These are phyloP conservation scores for Penicillium nucicola DNA, from an alignment of 495 filamentous ascomycete genomes.

Conservation along the genomic window DNA sequence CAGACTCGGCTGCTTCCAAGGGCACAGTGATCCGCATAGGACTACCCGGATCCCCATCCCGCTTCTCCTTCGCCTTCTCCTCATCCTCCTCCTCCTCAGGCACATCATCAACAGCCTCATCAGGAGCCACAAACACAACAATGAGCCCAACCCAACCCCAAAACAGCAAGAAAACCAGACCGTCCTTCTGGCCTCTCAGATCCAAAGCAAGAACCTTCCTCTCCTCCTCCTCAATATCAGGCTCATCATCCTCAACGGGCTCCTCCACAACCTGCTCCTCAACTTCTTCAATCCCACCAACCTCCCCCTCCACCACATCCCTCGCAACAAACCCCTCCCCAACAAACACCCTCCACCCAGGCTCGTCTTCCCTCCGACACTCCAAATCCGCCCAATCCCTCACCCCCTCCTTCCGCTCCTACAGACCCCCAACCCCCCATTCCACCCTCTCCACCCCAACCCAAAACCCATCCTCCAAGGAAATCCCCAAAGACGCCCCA, in stretches of 20 bases:
- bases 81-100: constrained; percentile 36
- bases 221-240: constrained; percentile 37
- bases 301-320: constrained; percentile 6
- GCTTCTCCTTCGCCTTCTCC: constrained; percentile 34
- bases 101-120: constrained; percentile 8
- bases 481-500: constrained; percentile 4
- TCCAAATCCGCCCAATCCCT: neutral
- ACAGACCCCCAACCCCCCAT: neutral
- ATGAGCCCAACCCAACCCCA: neutral
- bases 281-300: constrained; percentile 13
- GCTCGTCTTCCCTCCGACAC: constrained; percentile 27
- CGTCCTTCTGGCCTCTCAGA: constrained; percentile 16
- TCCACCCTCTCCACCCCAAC: constrained; percentile 7
- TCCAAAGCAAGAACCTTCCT: constrained; percentile 21
- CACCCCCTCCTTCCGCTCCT: neutral
- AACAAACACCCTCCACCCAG: constrained; percentile 12
- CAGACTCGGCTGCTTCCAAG: constrained; percentile 36
- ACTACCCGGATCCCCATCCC: constrained; percentile 30
- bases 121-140: constrained; percentile 4
- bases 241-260: constrained; percentile 35
- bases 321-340: neutral
- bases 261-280: constrained; percentile 29
- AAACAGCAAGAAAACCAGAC: neutral
- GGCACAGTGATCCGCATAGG: constrained; percentile 41
- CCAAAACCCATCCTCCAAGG: neutral